These are phyloP conservation scores for Digitaria exilis DNA, from an alignment of 202 grass and related monocot genomes.

Conservation along the genomic window DNA sequence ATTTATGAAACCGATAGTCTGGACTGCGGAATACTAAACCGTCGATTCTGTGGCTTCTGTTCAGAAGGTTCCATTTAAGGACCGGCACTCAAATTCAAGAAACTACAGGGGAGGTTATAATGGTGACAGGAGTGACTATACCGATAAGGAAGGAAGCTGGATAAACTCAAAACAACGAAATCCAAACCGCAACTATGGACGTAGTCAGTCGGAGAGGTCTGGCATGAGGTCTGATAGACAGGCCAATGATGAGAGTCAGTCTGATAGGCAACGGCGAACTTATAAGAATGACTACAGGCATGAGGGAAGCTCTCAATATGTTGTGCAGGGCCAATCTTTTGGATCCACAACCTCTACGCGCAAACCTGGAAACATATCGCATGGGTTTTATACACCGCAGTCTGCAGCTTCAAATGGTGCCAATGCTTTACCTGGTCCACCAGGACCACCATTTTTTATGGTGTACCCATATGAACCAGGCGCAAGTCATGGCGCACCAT, in stretches of 20 bases:
- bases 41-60: slow-evolving; percentile 44
- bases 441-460: slow-evolving; percentile 48
- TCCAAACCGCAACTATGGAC: slow-evolving; percentile 49
- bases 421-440: slow-evolving; percentile 27
- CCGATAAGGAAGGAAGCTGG: slow-evolving; percentile 76
- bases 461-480: slow-evolving; percentile 59
- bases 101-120: slow-evolving; percentile 71
- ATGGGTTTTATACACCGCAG: slow-evolving; percentile 56
- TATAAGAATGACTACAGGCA: slow-evolving; percentile 69
- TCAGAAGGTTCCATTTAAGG: slow-evolving; percentile 73
- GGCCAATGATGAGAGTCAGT: slow-evolving; percentile 44
- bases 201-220: slow-evolving; percentile 58
- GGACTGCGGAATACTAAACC: slow-evolving; percentile 33
- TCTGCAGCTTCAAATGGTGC: slow-evolving; percentile 49
- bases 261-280: slow-evolving; percentile 59
- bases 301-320: slow-evolving; percentile 49
- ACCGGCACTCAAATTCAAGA: slow-evolving; percentile 63
- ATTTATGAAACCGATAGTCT: slow-evolving; percentile 29
- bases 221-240: slow-evolving; percentile 48
- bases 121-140: slow-evolving; percentile 50
- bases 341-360: slow-evolving; percentile 48
- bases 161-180: slow-evolving; percentile 58
- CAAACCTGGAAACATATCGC: slow-evolving; percentile 45
- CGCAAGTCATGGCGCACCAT: slow-evolving; percentile 40
- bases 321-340: slow-evolving; percentile 45